These are phyloP conservation scores for Dissophora ornata DNA, from an alignment of 192 early-diverging fungal species.

Conservation along the genomic window DNA sequence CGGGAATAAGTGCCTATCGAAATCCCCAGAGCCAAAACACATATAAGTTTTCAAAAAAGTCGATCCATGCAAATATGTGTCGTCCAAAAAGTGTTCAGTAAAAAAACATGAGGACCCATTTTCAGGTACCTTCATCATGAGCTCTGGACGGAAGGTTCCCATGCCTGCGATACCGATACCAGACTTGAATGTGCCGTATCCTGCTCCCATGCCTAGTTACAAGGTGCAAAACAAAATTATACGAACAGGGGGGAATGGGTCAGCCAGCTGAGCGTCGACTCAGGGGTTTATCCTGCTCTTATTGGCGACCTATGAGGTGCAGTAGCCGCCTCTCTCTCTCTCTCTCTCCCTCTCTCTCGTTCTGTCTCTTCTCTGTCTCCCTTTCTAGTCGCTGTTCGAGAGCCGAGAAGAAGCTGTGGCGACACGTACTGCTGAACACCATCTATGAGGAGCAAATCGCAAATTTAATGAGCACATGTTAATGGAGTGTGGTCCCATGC, in stretches of 20 bases:
- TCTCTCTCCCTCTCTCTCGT: neutral
- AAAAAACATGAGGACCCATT: too few species aligned
- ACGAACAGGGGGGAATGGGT: slow-evolving; percentile 2
- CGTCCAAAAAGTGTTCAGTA: too few species aligned
- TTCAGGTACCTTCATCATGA: slow-evolving; percentile 86
- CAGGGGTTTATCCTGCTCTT: neutral
- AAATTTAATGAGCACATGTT: neutral
- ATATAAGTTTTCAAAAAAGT: too few species aligned
- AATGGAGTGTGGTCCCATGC: neutral
- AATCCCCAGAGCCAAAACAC: neutral
- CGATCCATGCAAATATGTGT: too few species aligned
- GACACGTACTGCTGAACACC: slow-evolving; percentile 77
- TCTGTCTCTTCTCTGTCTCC: too few species aligned
- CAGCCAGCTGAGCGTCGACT: slow-evolving; percentile 9
- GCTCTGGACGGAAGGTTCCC: slow-evolving; percentile 93
- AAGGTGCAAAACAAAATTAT: neutral
- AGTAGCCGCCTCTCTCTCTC: too few species aligned
- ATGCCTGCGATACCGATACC: slow-evolving; percentile 96
- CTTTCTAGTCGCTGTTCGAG: too few species aligned
- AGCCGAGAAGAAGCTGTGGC: neutral
- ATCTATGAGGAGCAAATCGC: slow-evolving; percentile 53
- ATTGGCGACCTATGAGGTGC: too few species aligned
- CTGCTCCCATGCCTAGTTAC: slow-evolving; percentile 88
- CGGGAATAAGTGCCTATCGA: slow-evolving; percentile 90
- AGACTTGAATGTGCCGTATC: slow-evolving; percentile 97